Evolutionary conservation across 805 yeast genomes (phyloP), one percentile per base, ranked within the genome.

Genomic region (Suhomyces xylopsoci): DNA sequence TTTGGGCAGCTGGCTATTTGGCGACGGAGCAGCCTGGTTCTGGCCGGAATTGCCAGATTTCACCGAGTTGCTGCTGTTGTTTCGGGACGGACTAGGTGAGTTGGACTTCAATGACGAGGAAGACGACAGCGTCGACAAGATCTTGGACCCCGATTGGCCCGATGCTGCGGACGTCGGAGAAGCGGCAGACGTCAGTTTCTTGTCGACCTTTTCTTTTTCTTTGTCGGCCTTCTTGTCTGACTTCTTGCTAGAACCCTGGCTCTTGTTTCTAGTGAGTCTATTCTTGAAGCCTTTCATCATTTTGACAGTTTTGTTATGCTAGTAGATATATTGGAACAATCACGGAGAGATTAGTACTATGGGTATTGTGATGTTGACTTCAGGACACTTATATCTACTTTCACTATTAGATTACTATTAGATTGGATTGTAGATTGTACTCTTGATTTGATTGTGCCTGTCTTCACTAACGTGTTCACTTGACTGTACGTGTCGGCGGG

Each of bases 241-340:
- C 56, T 69, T 69, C 43, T 71, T 71, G 47, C 58, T 62, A 24
- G 62, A 50, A 58, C 65, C 47, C 66, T 64, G 65, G 66, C 61
- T 60, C 67, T 76, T 70, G 61, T 71, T 73, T 45, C 79, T 67
- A 17, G 78, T 70, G 60, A 75, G 78, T 56, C 78, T 67, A 63
- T 84, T 87, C 63, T 83, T 84, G 68, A 84, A 84, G 26, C 88
- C 88, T 71, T 83, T 84, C 88, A 84, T 84, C 90, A 84, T 84
- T 62, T 76, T 81, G 42, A 38, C 20, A 38, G 42, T 32, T 12
- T 28, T n/a, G 32, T 28, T 28, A 28, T 28, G 28, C 28, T 26
- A 26, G 28, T 26, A 3, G 28, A 26, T 26, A 26, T 3, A 26
- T 26, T 8, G 28, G 28, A 26, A 26, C 28, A 26, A 26, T 26